Base-by-base conservation (phyloP, 1,139 yeast genomes). In the Candida tropicalis region DNA sequence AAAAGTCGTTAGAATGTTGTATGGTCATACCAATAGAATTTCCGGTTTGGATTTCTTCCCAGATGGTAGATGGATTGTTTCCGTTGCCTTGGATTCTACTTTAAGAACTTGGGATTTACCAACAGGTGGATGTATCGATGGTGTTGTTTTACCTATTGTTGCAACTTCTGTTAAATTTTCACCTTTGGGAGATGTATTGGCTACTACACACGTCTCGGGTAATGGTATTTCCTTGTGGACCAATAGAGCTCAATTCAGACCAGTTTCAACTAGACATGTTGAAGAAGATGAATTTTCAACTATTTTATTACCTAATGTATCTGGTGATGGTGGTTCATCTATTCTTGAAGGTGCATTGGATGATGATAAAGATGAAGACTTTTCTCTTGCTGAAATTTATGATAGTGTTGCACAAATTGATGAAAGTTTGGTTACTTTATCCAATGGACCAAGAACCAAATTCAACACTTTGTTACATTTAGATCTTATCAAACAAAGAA, bases 51-150 rank as follows among this genome's bases (percentile, higher is more conserved):
- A 89, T 60, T 93, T 93, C 58, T 84, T 96, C 6, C 96, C 97
- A 3, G 95, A 91, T 62, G 98, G 97, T 31, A 81, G 98, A 63
- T 95, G 98, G 98, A 70, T 95, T 35, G 84, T 95, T 10, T 83
- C 95, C 18, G 82, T 89, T 0, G 79, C 90, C 1, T 72, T 91
- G 48, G 99, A 95, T 62, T 76, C 89, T 2, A 91, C 99, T 0
- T 75, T 95, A 42, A 78, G 99, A 58, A 90, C 97, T 0, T 95
- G 99, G 99, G 99, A 95, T 62, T 76, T 95, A 48, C 98, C 99
- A 26, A 87, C 97, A 3, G 99, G 99, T 40, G 90, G 93, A 1
- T 91, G 98, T 64, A 90, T 95, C 47, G 99, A 95, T 66, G 98
- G 97, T 50, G 84, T 93, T 12, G 70, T 74, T 42, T 76, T 93